Percentiles rank a stretch among this genome's conserved stretches.
Conservation (phyloP, 768 basidiomycete species). For the Panaeolus cyanescens region DNA sequence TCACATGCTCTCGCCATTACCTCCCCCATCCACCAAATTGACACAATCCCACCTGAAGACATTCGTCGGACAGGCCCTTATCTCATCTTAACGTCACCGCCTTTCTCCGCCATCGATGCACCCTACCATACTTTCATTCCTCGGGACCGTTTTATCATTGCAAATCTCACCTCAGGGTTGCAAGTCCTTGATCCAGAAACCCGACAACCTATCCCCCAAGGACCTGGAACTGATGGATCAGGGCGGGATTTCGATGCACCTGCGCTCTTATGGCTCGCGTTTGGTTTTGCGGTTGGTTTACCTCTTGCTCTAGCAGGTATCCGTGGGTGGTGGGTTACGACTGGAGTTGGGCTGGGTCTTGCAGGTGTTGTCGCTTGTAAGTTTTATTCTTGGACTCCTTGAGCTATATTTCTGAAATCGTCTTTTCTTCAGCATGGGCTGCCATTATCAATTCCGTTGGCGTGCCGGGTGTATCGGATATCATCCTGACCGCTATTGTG, state of each 20-base stretch:
- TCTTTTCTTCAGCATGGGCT: slow-evolving; percentile 51
- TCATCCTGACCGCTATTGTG: slow-evolving; percentile 49
- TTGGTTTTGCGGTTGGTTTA: slow-evolving; percentile 49
- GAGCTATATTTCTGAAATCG: slow-evolving; percentile 3
- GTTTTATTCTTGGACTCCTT: slow-evolving; percentile 14
- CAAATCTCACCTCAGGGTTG: background rate
- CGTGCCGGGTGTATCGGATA: slow-evolving; percentile 50
- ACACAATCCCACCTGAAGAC: background rate
- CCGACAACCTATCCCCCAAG: slow-evolving; percentile 34
- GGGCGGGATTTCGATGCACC: slow-evolving; percentile 47
- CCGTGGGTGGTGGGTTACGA: slow-evolving; percentile 56
- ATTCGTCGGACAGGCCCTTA: background rate
- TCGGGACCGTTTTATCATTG: background rate
- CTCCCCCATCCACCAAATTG: background rate
- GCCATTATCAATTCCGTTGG: slow-evolving; percentile 59
- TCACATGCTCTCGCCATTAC: background rate
- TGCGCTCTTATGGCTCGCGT: slow-evolving; percentile 61
- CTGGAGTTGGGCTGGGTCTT: slow-evolving; percentile 55
- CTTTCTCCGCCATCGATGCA: background rate
- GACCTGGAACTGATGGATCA: slow-evolving; percentile 58
- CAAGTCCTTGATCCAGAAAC: background rate
- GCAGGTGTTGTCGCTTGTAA: slow-evolving; percentile 47
- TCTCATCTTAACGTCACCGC: background rate
- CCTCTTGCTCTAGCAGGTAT: slow-evolving; percentile 61
- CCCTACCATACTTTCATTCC: background rate